A percentile compares a stretch with the other conserved stretches of the same genome.
These are phyloP conservation scores for Yamadazyma epiphylla DNA, from an alignment of 1,139 yeast genomes.

Conservation along the genomic window DNA sequence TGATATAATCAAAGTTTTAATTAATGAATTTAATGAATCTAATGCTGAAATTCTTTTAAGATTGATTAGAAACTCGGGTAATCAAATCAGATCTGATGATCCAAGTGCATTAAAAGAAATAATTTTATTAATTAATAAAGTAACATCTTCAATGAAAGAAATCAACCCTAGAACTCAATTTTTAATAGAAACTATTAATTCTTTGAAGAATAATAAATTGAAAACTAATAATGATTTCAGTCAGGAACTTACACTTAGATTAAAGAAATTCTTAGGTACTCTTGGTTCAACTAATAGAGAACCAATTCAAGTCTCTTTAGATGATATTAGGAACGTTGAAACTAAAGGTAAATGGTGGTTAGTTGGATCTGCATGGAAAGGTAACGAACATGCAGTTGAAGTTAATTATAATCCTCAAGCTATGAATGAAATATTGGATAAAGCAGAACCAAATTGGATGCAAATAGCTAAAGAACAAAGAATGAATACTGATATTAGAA, in stretches of 20 bases:
- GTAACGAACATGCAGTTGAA: conserved; percentile 29
- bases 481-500: conserved; percentile 92
- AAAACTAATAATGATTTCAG: conserved; percentile 48
- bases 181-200: conserved; percentile 78
- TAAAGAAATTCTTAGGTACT: conserved; percentile 66
- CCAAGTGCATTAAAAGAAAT: conserved; percentile 83
- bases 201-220: conserved; percentile 80
- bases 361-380: conserved; percentile 96
- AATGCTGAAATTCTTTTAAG: conserved; percentile 77
- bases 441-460: conserved; percentile 82
- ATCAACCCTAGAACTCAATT: conserved; percentile 71
- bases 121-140: conserved; percentile 51
- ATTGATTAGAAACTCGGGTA: conserved; percentile 73
- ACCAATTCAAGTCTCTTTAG: conserved; percentile 78
- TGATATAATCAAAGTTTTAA: conserved; percentile 62
- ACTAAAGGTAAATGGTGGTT: conserved; percentile 98
- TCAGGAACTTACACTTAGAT: conserved; percentile 49
- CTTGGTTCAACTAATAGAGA: conserved; percentile 52
- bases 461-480: conserved; percentile 81
- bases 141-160: conserved; percentile 19
- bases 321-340: conserved; percentile 74
- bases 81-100: conserved; percentile 85
- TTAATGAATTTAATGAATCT: conserved; percentile 57
- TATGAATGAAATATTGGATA: conserved; percentile 56
- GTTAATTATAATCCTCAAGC: conserved; percentile 28